phyloP scores from a whole-genome alignment of 768 basidiomycete genomes.

The Phanerochaete carnosa region DNA sequence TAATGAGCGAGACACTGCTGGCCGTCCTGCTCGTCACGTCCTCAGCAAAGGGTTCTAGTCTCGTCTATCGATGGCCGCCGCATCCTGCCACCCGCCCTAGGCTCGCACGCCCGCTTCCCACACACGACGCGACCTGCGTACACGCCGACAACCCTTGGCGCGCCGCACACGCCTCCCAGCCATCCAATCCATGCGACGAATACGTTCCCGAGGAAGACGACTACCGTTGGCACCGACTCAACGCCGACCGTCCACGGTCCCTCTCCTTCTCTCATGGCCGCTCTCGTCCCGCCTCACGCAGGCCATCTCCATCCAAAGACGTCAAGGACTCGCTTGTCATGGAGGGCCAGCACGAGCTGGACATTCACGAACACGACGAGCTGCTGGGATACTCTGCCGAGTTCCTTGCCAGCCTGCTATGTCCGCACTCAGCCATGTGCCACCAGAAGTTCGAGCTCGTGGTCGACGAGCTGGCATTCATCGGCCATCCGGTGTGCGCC shows the following conservation, averaged over 20 bases:
- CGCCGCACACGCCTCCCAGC: conserved; percentile 51
- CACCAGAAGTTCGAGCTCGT: conserved; percentile 93
- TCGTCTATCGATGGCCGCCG: conserved; percentile 87
- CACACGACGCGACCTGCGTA: conserved; percentile 38
- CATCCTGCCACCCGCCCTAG: conserved; percentile 60
- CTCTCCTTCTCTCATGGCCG: conserved; percentile 47
- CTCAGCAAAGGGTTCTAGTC: conserved; percentile 73
- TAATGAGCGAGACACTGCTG: conserved; percentile 76
- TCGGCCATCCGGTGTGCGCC: conserved; percentile 91
- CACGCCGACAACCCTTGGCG: conserved; percentile 75
- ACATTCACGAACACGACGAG: conserved; percentile 44
- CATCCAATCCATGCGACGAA: conserved; percentile 5
- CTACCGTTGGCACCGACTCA: conserved; percentile 63
- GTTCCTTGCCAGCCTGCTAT: conserved; percentile 78
- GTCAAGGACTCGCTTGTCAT: conserved; percentile 14
- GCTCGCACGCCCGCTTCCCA: conserved; percentile 67
- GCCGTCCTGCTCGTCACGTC: conserved; percentile 82
- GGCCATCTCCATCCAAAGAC: conserved; percentile 49
- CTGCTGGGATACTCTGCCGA: conserved; percentile 81
- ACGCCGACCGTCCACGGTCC: conserved; percentile 45
- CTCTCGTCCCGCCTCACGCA: conserved; percentile 46
- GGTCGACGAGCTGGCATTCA: conserved; percentile 88
- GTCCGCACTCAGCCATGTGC: conserved; percentile 75
- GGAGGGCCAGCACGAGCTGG: background rate
- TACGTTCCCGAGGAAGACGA: conserved; percentile 35